Conservation (phyloP, 768 basidiomycete genomes). For the Coprinopsis marcescibilis region DNA sequence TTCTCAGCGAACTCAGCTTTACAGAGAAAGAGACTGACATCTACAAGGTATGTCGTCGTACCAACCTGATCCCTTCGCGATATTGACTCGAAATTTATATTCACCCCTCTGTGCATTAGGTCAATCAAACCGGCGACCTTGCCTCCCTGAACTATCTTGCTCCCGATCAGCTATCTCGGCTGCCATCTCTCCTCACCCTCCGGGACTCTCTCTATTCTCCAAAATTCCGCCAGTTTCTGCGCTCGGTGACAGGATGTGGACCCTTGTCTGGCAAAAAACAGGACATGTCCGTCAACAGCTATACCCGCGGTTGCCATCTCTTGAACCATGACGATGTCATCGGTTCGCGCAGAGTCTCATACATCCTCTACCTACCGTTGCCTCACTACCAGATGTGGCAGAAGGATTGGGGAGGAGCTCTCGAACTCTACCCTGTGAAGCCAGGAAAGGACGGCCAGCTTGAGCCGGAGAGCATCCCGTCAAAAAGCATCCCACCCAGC, state of each 20-base stretch:
- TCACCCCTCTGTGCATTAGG: constrained; percentile 49
- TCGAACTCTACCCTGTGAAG: constrained; percentile 84
- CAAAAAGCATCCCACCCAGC: constrained; percentile 65
- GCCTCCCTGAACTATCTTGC: constrained; percentile 88
- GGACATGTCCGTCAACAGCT: constrained; percentile 93
- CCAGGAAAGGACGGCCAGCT: constrained; percentile 53
- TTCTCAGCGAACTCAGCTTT: constrained; percentile 71
- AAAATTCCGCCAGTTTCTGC: constrained; percentile 77
- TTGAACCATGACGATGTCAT: constrained; percentile 99
- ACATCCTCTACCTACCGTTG: constrained; percentile 94
- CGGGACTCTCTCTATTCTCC: constrained; percentile 89
- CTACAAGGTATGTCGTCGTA: constrained; percentile 64
- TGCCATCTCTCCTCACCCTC: constrained; percentile 75
- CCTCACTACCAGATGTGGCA: constrained; percentile 74
- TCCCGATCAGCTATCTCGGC: constrained; percentile 65
- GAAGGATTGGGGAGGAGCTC: constrained; percentile 85
- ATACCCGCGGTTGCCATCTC: constrained; percentile 87
- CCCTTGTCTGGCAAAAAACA: constrained; percentile 87
- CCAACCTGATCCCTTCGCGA: constrained; percentile 5
- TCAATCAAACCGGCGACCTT: constrained; percentile 96
- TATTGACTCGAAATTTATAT: constrained; percentile 5
- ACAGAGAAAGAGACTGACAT: constrained; percentile 97
- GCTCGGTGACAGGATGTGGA: constrained; percentile 85
- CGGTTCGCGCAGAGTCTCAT: constrained; percentile 87
- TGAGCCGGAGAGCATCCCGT: constrained; percentile 63